Conservation (phyloP, 2,329 filamentous ascomycete species). For the Colletotrichum euphorbiae region DNA sequence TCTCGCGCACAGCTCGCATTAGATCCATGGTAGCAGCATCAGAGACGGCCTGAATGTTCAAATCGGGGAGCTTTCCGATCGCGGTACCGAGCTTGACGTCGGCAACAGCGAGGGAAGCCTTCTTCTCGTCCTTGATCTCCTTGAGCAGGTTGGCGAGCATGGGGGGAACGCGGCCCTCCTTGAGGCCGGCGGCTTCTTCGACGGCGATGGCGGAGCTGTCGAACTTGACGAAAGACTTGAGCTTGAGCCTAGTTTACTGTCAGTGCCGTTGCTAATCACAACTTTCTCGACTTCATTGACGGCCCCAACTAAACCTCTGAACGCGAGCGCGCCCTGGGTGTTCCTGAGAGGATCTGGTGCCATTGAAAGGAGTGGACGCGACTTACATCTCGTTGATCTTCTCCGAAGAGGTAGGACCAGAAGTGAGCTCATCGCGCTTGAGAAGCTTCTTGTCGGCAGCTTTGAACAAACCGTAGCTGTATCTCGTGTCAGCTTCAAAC, state of each 20-base stretch:
- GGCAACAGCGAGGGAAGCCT: conserved; percentile 91
- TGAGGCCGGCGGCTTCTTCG: conserved; percentile 86
- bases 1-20: conserved; percentile 93
- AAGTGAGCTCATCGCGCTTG: conserved; percentile 83
- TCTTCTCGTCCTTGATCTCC: conserved; percentile 96
- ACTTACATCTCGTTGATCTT: conserved; percentile 87
- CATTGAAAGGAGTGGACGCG: conserved; percentile 9
- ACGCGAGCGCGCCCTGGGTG: conserved; percentile 9
- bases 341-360: conserved; percentile 16
- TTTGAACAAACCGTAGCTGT: conserved; percentile 97
- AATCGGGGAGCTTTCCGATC: conserved; percentile 90
- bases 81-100: conserved; percentile 92
- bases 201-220: conserved; percentile 91
- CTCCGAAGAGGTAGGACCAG: conserved; percentile 82
- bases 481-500: conserved; percentile 17
- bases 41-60: conserved; percentile 83
- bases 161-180: conserved; percentile 92
- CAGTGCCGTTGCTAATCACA: conserved; percentile 10
- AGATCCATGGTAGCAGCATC: conserved; percentile 87
- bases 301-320: background rate
- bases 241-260: conserved; percentile 74
- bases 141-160: conserved; percentile 86
- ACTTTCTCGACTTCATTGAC: background rate
- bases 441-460: conserved; percentile 98
- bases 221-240: conserved; percentile 98